These are phyloP conservation scores for Picochlorum sp. DNA, from an alignment of 139 green algal species.

Conservation along the genomic window DNA sequence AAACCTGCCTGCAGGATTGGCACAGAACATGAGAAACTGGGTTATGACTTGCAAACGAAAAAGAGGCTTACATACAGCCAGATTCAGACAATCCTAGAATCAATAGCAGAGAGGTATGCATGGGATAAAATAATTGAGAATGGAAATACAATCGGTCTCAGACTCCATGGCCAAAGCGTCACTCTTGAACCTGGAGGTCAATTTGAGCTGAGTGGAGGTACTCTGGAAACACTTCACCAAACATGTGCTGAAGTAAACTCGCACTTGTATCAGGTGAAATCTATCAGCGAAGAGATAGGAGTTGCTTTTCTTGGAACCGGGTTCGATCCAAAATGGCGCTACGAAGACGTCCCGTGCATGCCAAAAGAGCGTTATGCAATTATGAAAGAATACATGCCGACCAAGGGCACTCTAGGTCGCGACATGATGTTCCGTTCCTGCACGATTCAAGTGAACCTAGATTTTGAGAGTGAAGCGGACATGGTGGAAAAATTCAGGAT, in stretches of 20 bases:
- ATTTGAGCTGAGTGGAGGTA: conserved; percentile 93
- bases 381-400: conserved; percentile 88
- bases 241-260: conserved; percentile 92
- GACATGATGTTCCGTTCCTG: conserved; percentile 99
- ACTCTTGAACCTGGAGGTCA: conserved; percentile 96
- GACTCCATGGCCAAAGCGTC: conserved; percentile 74
- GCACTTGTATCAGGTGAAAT: conserved; percentile 76
- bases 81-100: conserved; percentile 65
- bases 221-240: conserved; percentile 78
- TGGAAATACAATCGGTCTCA: conserved; percentile 71
- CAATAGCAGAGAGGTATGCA: conserved; percentile 59
- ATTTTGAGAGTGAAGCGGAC: conserved; percentile 91
- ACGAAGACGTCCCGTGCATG: conserved; percentile 86
- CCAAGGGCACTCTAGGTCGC: conserved; percentile 67
- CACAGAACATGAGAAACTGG: conserved; percentile 98
- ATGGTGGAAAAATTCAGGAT: conserved; percentile 97
- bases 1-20: conserved; percentile 65
- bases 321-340: conserved; percentile 85
- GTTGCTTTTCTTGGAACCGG: conserved; percentile 66
- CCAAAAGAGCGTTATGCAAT: conserved; percentile 77
- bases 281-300: conserved; percentile 36
- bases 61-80: conserved; percentile 60
- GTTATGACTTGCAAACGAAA: conserved; percentile 59
- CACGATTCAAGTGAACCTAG: conserved; percentile 98
- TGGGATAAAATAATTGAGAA: conserved; percentile 87